These are phyloP conservation scores for Blepharisma japonicum DNA, from an alignment of 73 alveolate species.

Conservation along the genomic window DNA sequence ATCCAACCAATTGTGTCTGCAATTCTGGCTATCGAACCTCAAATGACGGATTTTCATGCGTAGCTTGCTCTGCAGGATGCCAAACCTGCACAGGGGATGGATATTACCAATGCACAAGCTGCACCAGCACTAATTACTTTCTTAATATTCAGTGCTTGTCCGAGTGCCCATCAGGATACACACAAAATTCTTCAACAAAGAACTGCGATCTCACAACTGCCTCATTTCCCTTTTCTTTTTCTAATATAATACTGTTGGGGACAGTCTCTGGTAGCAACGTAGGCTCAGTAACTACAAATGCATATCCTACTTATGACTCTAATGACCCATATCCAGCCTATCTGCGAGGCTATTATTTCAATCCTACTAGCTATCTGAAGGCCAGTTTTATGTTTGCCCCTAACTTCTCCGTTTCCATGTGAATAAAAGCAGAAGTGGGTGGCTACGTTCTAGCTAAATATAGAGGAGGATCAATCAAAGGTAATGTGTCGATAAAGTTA, in stretches of 20 bases:
- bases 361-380: background rate
- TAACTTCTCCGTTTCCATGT: background rate
- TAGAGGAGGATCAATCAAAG: background rate
- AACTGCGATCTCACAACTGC: background rate
- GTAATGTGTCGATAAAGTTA: background rate
- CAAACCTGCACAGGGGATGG: constrained; percentile 3
- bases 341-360: background rate
- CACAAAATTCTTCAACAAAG: background rate
- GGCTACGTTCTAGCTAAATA: background rate
- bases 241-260: background rate
- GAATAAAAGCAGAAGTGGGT: background rate
- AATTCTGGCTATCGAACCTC: background rate
- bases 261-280: background rate
- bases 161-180: constrained; percentile 9
- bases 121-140: background rate
- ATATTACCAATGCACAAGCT: background rate
- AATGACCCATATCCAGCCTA: constrained; percentile 21
- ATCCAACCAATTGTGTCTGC: background rate
- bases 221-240: background rate
- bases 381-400: background rate
- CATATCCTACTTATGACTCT: background rate
- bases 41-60: background rate
- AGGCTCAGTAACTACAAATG: background rate
- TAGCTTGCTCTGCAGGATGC: background rate
- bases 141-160: background rate